These are phyloP conservation scores for Hortaea sp. DNA, from an alignment of 2,329 filamentous ascomycete species.

Conservation along the genomic window DNA sequence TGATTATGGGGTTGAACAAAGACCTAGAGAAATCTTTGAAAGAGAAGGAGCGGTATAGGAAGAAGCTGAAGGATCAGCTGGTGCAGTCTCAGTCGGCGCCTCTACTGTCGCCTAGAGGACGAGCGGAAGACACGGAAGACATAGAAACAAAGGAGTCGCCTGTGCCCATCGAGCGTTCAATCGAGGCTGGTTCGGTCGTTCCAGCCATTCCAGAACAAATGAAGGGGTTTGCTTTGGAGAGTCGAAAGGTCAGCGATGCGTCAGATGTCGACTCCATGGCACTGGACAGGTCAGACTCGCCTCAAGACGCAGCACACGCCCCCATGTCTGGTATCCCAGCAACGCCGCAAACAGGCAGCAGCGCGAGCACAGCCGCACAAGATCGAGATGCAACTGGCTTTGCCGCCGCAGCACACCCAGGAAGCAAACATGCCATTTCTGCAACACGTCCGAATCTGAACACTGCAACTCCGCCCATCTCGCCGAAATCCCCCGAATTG, in stretches of 20 bases:
- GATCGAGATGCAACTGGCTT: conserved; percentile 6
- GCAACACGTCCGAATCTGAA: neutral
- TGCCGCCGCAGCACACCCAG: neutral
- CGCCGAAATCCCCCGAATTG: conserved; percentile 7
- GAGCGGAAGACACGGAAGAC: conserved; percentile 8
- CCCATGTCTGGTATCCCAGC: conserved; percentile 11
- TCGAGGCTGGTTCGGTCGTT: neutral
- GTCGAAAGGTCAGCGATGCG: conserved; percentile 20
- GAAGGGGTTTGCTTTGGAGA: conserved; percentile 17
- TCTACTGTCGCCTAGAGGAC: conserved; percentile 11
- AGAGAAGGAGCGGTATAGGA: conserved; percentile 89
- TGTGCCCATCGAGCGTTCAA: conserved; percentile 5
- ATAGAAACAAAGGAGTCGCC: conserved; percentile 21
- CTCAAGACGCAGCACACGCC: conserved; percentile 14
- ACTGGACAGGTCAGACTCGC: conserved; percentile 21
- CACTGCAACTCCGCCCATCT: conserved; percentile 12
- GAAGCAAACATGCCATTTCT: neutral
- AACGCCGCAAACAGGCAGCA: conserved; percentile 15
- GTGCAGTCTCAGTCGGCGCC: conserved; percentile 31
- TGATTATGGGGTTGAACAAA: conserved; percentile 89
- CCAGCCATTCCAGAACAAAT: neutral
- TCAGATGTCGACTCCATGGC: conserved; percentile 11
- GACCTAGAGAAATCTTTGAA: conserved; percentile 84
- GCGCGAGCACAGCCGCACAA: conserved; percentile 6
- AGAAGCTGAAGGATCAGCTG: conserved; percentile 71